Base-by-base conservation (phyloP, 78 protist species). In the Cavenderia fasciculata region DNA sequence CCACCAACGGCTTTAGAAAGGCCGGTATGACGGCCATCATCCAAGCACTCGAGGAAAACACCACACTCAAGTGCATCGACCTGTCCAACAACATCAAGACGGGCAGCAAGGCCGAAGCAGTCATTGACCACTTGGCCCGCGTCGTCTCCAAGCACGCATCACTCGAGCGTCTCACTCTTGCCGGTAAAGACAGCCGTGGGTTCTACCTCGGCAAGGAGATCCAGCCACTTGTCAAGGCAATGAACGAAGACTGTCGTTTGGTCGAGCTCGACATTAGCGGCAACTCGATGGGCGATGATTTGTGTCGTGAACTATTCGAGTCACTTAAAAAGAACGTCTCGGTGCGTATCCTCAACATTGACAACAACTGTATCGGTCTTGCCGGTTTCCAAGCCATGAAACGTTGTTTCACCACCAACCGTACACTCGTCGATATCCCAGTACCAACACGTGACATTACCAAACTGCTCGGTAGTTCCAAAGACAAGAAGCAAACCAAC, bases 321-420 rank as follows among this genome's bases (percentile, higher is more conserved):
- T 36, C 90, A 44, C 59, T 82, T 0, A 82, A 82, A 23, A 82
- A 82, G 78, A 82, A 82, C 31, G 21, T 46, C 11, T 38, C 29
- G 19, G 23, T 82, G 1, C 56, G 61, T 6, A 38, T 52, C 3
- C 38, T 82, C 31, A 33, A 56, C 21, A 41, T 82, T 2, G 90
- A 82, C 44, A 68, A 82, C 54, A 82, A 82, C 40, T 0, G 19
- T 23, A 40, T 82, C 12, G 90, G 90, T 27, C 21, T 82, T 19
- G 79, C 90, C 0, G 90, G 90, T 52, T 68, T 82, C 59, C 74
- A 68, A 41, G 90, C 90, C 1, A 82, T 82, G 90, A 82, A 82
- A 36, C 56, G 90, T 52, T 51, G 69, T 31, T 82, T 82, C 49
- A 82, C 70, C 34, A 69, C 73, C 51, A 82, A 82, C 33, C 73